Percentiles rank a stretch among this genome's conserved stretches.
phyloP scores from a whole-genome alignment of 1,284 basidiomycete genomes.

The Moniliophthora roreri region DNA sequence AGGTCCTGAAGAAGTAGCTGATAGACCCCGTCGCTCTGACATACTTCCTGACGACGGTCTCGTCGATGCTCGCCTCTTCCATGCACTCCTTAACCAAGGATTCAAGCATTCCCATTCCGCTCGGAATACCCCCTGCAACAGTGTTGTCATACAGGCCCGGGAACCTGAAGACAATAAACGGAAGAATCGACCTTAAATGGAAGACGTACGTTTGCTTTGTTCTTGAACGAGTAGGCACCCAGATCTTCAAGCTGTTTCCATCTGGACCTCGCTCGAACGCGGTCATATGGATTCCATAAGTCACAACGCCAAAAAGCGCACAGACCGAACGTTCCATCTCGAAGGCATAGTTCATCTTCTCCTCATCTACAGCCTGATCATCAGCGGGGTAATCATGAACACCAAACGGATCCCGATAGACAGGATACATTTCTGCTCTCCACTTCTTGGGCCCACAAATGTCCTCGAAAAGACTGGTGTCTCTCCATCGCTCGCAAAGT shows the following conservation, averaged over 20 bases:
- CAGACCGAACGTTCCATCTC: conserved; percentile 89
- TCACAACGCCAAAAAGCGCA: conserved; percentile 86
- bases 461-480: conserved; percentile 56
- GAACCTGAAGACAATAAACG: conserved; percentile 46
- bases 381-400: conserved; percentile 39
- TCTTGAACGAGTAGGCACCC: conserved; percentile 84
- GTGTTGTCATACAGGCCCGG: conserved; percentile 79
- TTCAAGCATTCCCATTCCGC: conserved; percentile 74
- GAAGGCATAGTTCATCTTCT: conserved; percentile 69
- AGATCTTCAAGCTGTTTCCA: conserved; percentile 54
- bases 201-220: conserved; percentile 83
- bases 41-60: conserved; percentile 56
- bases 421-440: conserved; percentile 82
- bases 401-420: conserved; percentile 76
- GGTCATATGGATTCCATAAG: conserved; percentile 87
- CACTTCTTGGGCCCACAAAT: conserved; percentile 77
- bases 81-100: conserved; percentile 89
- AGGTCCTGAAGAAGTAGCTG: conserved; percentile 73
- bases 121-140: conserved; percentile 77
- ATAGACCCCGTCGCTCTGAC: conserved; percentile 61
- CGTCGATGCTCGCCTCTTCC: conserved; percentile 86
- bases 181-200: background rate
- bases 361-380: conserved; percentile 14
- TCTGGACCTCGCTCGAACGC: conserved; percentile 52
- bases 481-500: conserved; percentile 71